These are phyloP conservation scores for Hydrangea macrophylla DNA, from an alignment of 148 eudicot genomes.

Conservation along the genomic window DNA sequence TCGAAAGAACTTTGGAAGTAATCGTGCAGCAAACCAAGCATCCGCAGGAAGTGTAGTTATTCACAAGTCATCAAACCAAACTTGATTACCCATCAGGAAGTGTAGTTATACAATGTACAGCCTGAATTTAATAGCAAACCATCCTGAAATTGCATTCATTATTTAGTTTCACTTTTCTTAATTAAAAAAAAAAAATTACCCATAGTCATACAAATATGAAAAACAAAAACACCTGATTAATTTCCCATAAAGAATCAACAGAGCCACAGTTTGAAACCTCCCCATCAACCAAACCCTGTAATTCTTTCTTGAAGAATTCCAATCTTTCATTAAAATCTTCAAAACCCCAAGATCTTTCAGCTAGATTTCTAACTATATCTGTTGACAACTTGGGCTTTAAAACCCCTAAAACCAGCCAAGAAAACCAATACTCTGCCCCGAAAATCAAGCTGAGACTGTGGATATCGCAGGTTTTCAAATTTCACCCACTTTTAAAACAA, in stretches of 20 bases:
- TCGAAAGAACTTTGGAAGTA: constrained; percentile 82
- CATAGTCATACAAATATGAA: background rate
- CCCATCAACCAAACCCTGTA: constrained; percentile 32
- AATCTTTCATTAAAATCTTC: constrained; percentile 40
- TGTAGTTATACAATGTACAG: constrained; percentile 47
- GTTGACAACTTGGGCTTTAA: constrained; percentile 38
- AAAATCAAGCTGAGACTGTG: constrained; percentile 29
- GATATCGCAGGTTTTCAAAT: no score
- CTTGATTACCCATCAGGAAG: background rate
- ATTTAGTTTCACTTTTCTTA: background rate
- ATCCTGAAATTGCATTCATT: constrained; percentile 34
- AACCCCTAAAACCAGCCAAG: constrained; percentile 33
- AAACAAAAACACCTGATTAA: constrained; percentile 44
- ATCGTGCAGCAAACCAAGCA: constrained; percentile 89
- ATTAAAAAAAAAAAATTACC: background rate
- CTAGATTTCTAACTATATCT: constrained; percentile 31
- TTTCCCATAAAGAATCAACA: constrained; percentile 46
- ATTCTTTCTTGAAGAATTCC: constrained; percentile 33
- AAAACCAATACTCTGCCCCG: constrained; percentile 44
- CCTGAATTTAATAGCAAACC: constrained; percentile 49
- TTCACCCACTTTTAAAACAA: no score
- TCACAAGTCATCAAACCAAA: constrained; percentile 20
- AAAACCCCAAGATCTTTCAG: constrained; percentile 26
- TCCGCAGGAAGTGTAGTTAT: constrained; percentile 73
- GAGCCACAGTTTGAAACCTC: constrained; percentile 35